Percentiles rank a stretch among this genome's conserved stretches.
phyloP scores from a whole-genome alignment of 495 filamentous ascomycete species.

The Lophiotrema nucula region DNA sequence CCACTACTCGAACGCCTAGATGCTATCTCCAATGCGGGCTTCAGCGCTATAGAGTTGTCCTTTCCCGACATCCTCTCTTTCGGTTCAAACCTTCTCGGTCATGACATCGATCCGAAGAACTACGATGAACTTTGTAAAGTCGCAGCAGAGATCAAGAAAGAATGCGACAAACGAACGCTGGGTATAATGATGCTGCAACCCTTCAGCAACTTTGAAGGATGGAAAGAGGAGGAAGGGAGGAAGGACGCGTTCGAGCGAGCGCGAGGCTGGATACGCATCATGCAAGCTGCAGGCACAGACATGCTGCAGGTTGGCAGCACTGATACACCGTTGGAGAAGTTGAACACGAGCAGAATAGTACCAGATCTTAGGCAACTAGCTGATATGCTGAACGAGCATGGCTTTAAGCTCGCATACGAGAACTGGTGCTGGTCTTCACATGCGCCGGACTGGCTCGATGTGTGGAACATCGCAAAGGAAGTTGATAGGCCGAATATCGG shows the following conservation, averaged over 20 bases:
- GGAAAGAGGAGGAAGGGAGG: slow-evolving; percentile 58
- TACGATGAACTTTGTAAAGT: slow-evolving; percentile 55
- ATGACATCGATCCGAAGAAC: slow-evolving; percentile 54
- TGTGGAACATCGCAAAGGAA: slow-evolving; percentile 63
- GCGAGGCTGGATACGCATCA: slow-evolving; percentile 68
- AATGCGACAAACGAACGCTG: slow-evolving; percentile 55
- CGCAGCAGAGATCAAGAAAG: slow-evolving; percentile 50
- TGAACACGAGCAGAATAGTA: slow-evolving; percentile 54
- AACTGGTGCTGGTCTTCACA: slow-evolving; percentile 84
- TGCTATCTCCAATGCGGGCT: slow-evolving; percentile 65
- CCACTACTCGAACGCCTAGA: slow-evolving; percentile 63
- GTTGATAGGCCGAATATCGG: slow-evolving; percentile 67
- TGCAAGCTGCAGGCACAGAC: slow-evolving; percentile 67
- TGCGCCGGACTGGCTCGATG: slow-evolving; percentile 65
- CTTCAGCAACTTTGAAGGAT: slow-evolving; percentile 79
- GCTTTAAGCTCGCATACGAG: slow-evolving; percentile 69
- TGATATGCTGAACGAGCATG: slow-evolving; percentile 58
- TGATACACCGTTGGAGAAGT: slow-evolving; percentile 53
- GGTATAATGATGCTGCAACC: slow-evolving; percentile 74
- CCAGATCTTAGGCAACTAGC: slow-evolving; percentile 63
- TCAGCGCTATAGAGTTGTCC: slow-evolving; percentile 69
- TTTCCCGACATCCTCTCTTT: slow-evolving; percentile 73
- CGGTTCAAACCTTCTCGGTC: slow-evolving; percentile 50
- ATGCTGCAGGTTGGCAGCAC: slow-evolving; percentile 78
- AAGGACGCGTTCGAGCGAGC: slow-evolving; percentile 66